phyloP scores from a whole-genome alignment of 768 basidiomycete genomes.

The Lanmaoa rubissima region DNA sequence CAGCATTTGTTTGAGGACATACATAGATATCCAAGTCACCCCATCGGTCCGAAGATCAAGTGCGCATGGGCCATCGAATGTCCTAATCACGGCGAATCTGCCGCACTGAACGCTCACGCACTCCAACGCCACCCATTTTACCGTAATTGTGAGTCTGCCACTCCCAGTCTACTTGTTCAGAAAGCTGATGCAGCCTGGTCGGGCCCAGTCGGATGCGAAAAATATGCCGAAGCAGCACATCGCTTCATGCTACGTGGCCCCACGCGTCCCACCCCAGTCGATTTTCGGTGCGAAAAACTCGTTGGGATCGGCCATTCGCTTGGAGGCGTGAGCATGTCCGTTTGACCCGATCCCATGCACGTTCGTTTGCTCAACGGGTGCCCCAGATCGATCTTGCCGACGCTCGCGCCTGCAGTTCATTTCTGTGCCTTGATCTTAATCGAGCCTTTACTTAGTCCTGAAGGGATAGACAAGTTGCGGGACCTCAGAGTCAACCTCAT shows the following conservation, averaged over 20 bases:
- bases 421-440: conserved; percentile 57
- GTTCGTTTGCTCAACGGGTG: not conserved
- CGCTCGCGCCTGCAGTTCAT: conserved; percentile 40
- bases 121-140: conserved; percentile 45
- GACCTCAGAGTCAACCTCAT: conserved; percentile 44
- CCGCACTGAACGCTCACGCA: conserved; percentile 47
- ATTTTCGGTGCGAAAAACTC: conserved; percentile 50
- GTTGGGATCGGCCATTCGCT: conserved; percentile 70
- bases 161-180: not conserved
- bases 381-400: conserved; percentile 52
- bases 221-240: conserved; percentile 58
- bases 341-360: not conserved
- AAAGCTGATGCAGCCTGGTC: not conserved
- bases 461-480: conserved; percentile 41
- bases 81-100: conserved; percentile 70
- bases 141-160: conserved; percentile 41
- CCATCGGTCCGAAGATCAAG: conserved; percentile 20
- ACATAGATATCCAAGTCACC: not conserved
- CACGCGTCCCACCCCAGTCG: conserved; percentile 38
- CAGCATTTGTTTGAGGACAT: conserved; percentile 42
- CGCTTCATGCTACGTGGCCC: conserved; percentile 50
- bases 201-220: conserved; percentile 56
- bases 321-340: conserved; percentile 63
- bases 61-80: conserved; percentile 67
- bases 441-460: conserved; percentile 62